Percentiles rank a stretch among this genome's conserved stretches.
phyloP scores from a whole-genome alignment of 768 basidiomycete genomes.

The Psilocybe sp. region DNA sequence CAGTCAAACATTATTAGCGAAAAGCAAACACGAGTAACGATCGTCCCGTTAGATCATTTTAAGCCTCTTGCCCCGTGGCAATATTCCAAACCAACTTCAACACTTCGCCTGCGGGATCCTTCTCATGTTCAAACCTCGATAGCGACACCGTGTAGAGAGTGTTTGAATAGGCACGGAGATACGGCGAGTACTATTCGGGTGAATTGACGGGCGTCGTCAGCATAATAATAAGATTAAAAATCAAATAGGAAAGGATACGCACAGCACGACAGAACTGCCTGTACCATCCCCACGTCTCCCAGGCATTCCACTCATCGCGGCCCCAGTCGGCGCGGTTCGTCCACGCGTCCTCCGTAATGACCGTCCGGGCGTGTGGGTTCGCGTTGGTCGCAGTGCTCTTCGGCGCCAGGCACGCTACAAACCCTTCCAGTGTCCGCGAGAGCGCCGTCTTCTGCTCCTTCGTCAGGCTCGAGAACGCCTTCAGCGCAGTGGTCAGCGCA shows the following conservation, averaged over 20 bases:
- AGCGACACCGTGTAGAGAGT: constrained; percentile 73
- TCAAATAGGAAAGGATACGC: constrained; percentile 22
- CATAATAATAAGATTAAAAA: neutral
- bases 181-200: constrained; percentile 65
- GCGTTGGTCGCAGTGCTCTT: constrained; percentile 37
- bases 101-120: constrained; percentile 54
- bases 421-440: constrained; percentile 71
- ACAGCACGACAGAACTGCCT: constrained; percentile 84
- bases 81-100: constrained; percentile 71
- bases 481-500: constrained; percentile 66
- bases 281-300: constrained; percentile 93
- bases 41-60: neutral
- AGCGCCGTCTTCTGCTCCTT: constrained; percentile 76
- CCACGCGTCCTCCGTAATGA: constrained; percentile 71
- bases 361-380: constrained; percentile 49
- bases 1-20: too few relatives aligned
- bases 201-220: constrained; percentile 1
- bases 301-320: constrained; percentile 74
- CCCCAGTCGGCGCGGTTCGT: constrained; percentile 66
- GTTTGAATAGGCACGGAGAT: constrained; percentile 69
- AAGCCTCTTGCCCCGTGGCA: constrained; percentile 56
- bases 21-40: too few relatives aligned
- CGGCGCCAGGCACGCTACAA: constrained; percentile 61
- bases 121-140: constrained; percentile 53
- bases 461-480: constrained; percentile 71